A percentile compares a stretch with the other conserved stretches of the same genome.
These are phyloP conservation scores for Oidiodendron maius DNA, from an alignment of 495 filamentous ascomycete species.

Conservation along the genomic window DNA sequence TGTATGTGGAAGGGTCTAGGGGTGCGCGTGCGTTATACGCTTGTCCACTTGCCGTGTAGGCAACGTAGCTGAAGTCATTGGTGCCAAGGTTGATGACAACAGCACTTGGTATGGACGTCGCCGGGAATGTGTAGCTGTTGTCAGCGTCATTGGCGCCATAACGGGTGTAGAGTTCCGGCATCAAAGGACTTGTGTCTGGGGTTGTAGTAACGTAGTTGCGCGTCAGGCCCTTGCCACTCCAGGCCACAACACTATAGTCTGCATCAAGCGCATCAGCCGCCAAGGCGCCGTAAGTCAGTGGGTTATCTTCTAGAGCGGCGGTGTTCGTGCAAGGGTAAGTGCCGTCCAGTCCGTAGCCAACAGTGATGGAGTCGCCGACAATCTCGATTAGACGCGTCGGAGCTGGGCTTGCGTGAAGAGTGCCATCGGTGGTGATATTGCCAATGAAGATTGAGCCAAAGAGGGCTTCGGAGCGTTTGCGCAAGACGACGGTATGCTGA, in stretches of 20 bases:
- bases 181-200: not conserved
- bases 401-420: not conserved
- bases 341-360: slow-evolving; percentile 1
- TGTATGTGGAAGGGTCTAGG: not conserved
- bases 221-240: slow-evolving; percentile 2
- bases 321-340: not conserved
- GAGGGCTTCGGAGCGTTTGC: not conserved
- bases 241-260: slow-evolving; percentile 3
- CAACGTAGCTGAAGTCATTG: slow-evolving; percentile 1
- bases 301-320: not conserved
- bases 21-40: not conserved
- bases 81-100: slow-evolving; percentile 3
- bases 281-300: not conserved
- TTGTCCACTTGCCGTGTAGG: too few relatives aligned
- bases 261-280: not conserved
- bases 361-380: slow-evolving; percentile 3
- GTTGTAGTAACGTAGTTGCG: not conserved
- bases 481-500: not conserved
- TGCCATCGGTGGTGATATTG: not conserved
- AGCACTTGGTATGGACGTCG: not conserved
- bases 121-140: slow-evolving; percentile 1
- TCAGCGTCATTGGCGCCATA: slow-evolving; percentile 3
- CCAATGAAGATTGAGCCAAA: not conserved
- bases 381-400: slow-evolving; percentile 1
- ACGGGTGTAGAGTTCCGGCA: not conserved